Conservation (phyloP, 306 rosid genomes). For the Dryas alaskensis region DNA sequence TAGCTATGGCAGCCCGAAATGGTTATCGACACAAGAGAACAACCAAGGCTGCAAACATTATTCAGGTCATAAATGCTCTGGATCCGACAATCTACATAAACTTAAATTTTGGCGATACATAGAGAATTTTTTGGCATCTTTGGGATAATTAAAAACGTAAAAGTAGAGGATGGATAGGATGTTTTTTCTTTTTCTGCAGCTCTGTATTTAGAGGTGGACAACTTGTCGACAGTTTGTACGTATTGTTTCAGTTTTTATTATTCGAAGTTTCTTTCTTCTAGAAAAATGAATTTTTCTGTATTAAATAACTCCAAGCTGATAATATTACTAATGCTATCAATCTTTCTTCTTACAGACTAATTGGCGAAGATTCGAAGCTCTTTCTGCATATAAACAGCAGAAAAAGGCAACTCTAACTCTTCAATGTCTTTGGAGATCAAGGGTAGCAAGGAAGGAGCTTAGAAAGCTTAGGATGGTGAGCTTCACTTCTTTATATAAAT, state of each 20-base stretch:
- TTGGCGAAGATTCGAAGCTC: constrained; percentile 71
- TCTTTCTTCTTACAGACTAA: constrained; percentile 50
- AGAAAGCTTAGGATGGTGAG: constrained; percentile 66
- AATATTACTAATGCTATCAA: constrained; percentile 8
- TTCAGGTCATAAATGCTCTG: constrained; percentile 57
- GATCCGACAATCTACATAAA: background rate
- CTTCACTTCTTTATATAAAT: constrained; percentile 4
- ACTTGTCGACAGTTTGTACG: no score
- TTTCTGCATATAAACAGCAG: constrained; percentile 55
- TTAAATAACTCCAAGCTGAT: background rate
- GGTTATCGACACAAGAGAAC: constrained; percentile 60
- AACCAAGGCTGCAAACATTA: constrained; percentile 65
- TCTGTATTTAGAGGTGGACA: no score
- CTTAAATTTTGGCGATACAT: background rate
- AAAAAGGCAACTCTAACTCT: constrained; percentile 58
- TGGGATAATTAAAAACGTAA: background rate
- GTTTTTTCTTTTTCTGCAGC: no score
- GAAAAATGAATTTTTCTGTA: no score
- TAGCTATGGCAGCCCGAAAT: constrained; percentile 78
- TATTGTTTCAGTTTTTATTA: no score
- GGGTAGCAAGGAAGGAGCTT: constrained; percentile 78
- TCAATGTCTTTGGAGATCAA: constrained; percentile 86
- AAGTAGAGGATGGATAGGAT: background rate
- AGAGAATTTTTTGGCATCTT: background rate
- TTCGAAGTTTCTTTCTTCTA: no score